Percentiles rank a stretch among this genome's conserved stretches.
Conservation (phyloP, 495 filamentous ascomycete genomes). For the Neohortaea acidophila region DNA sequence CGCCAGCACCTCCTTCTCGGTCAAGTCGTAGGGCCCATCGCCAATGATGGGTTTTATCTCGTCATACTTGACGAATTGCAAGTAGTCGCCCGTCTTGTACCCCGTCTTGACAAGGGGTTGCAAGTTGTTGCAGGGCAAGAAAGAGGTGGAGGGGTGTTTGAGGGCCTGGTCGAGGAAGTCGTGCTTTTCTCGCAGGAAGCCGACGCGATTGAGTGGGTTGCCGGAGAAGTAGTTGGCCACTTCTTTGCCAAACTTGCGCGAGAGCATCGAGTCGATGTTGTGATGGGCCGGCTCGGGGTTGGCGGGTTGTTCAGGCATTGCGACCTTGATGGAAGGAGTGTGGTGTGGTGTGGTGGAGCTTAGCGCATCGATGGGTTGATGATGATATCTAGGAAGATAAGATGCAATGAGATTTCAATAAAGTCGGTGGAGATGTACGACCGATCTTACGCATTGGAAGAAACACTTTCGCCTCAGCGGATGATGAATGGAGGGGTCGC, state of each 20-base stretch:
- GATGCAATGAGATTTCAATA: too few relatives aligned
- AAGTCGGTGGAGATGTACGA: too few relatives aligned
- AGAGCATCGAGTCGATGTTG: constrained; percentile 68
- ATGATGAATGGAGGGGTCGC: too few relatives aligned
- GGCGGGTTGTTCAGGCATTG: constrained; percentile 18
- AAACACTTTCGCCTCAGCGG: too few relatives aligned
- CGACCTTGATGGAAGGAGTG: too few relatives aligned
- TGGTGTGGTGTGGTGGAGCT: too few relatives aligned
- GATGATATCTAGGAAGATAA: too few relatives aligned
- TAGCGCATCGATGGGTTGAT: too few relatives aligned
- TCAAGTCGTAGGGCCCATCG: constrained; percentile 48
- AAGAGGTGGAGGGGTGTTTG: constrained; percentile 50
- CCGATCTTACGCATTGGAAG: too few relatives aligned
- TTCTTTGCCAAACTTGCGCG: constrained; percentile 77
- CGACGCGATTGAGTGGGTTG: constrained; percentile 61
- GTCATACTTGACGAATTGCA: constrained; percentile 47
- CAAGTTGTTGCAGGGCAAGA: constrained; percentile 66
- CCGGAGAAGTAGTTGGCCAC: constrained; percentile 90
- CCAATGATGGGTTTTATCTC: constrained; percentile 59
- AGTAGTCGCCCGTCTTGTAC: constrained; percentile 32
- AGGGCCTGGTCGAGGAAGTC: constrained; percentile 63
- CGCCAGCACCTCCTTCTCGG: constrained; percentile 57
- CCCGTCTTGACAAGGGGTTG: constrained; percentile 44
- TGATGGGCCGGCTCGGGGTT: constrained; percentile 42
- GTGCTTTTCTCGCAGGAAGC: constrained; percentile 71